phyloP scores from a whole-genome alignment of 352 stramenopile species.

The Phytophthora syringae region DNA sequence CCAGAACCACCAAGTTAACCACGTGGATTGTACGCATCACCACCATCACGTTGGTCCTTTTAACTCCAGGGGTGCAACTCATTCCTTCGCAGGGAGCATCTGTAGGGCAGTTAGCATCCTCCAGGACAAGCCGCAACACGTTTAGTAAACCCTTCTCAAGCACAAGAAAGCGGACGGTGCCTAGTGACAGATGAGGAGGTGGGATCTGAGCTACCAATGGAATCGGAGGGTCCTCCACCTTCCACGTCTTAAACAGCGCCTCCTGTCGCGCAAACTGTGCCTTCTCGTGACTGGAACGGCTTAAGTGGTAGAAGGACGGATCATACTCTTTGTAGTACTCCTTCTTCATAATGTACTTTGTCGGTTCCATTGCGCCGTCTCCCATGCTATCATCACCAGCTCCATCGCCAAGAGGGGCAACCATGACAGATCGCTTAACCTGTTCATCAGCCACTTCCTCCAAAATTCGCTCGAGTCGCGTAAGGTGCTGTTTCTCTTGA shows the following conservation, averaged over 20 bases:
- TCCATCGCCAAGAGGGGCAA: conserved; percentile 38
- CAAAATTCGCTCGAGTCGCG: conserved; percentile 64
- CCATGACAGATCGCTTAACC: conserved; percentile 46
- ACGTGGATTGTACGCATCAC: conserved; percentile 70
- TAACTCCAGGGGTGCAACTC: conserved; percentile 25
- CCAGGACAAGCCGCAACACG: conserved; percentile 71
- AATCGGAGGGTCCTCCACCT: conserved; percentile 70
- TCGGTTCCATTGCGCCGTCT: conserved; percentile 66
- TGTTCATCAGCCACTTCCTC: conserved; percentile 81
- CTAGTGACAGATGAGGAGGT: conserved; percentile 59
- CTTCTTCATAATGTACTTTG: conserved; percentile 82
- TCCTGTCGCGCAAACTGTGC: conserved; percentile 81
- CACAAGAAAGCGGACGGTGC: conserved; percentile 59
- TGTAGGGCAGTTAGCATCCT: conserved; percentile 47
- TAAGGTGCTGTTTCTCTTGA: conserved; percentile 73
- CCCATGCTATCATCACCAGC: conserved; percentile 45
- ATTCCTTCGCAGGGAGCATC: conserved; percentile 29
- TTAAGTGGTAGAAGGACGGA: conserved; percentile 82
- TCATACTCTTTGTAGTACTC: conserved; percentile 85
- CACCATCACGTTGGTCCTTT: conserved; percentile 75
- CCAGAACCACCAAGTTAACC: conserved; percentile 70
- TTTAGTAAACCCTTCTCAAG: conserved; percentile 68
- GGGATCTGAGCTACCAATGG: conserved; percentile 70
- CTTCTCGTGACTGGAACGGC: conserved; percentile 77
- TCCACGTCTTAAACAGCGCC: conserved; percentile 85